These are phyloP conservation scores for Coemansia sp. DNA, from an alignment of 192 early-diverging fungal genomes.

Conservation along the genomic window DNA sequence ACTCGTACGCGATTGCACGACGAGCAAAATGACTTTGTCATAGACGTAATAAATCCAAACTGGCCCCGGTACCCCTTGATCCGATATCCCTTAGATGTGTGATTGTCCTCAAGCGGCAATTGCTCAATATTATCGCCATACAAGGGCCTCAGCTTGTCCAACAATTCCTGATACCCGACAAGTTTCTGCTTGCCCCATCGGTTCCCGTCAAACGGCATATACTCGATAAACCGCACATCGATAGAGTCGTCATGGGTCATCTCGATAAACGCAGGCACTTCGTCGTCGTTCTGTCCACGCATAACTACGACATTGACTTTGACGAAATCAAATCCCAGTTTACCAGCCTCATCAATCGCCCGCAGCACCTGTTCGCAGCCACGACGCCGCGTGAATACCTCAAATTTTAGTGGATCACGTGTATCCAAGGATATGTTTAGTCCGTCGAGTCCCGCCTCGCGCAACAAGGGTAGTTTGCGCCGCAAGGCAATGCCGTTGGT, in stretches of 20 bases:
- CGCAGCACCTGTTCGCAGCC: slow-evolving; percentile 80
- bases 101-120: slow-evolving; percentile 72
- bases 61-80: slow-evolving; percentile 82
- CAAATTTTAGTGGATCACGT: slow-evolving; percentile 82
- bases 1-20: slow-evolving; percentile 93
- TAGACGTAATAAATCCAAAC: slow-evolving; percentile 96
- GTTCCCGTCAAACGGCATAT: slow-evolving; percentile 99
- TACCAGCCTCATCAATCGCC: slow-evolving; percentile 69
- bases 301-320: slow-evolving; percentile 97
- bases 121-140: slow-evolving; percentile 67
- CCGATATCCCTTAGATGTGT: slow-evolving; percentile 74
- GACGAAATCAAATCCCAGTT: slow-evolving; percentile 67
- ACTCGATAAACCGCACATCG: slow-evolving; percentile 94
- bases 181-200: slow-evolving; percentile 83
- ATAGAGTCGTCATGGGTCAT: slow-evolving; percentile 76
- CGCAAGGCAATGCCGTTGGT: slow-evolving; percentile 93
- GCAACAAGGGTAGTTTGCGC: slow-evolving; percentile 73
- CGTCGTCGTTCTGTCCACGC: slow-evolving; percentile 79
- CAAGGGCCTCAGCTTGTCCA: slow-evolving; percentile 57
- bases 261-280: slow-evolving; percentile 82
- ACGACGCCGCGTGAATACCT: slow-evolving; percentile 83
- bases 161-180: slow-evolving; percentile 79
- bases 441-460: slow-evolving; percentile 75
- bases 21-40: slow-evolving; percentile 97
- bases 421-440: slow-evolving; percentile 95